phyloP scores from a whole-genome alignment of 1,139 yeast genomes.

The Hyphopichia khmerensis region DNA sequence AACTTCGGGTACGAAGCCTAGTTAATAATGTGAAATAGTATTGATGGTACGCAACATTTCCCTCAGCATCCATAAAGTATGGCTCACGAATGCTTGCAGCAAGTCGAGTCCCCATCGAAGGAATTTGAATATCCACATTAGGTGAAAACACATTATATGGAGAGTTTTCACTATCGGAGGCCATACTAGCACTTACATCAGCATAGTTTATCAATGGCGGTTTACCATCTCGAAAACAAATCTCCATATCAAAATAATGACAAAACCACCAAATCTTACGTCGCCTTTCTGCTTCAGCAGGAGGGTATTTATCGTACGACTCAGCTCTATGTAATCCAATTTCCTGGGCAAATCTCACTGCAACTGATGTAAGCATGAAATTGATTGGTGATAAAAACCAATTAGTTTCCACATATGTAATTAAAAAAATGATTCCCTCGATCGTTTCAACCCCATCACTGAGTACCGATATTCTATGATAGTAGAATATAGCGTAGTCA shows the following conservation, averaged over 20 bases:
- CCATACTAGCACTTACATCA: slow-evolving; percentile 8
- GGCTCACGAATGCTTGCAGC: no score
- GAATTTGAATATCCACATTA: neutral
- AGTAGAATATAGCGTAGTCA: slow-evolving; percentile 19
- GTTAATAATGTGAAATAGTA: slow-evolving; percentile 3
- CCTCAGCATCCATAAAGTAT: neutral
- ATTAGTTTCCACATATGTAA: slow-evolving; percentile 20
- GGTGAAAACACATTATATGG: slow-evolving; percentile 1
- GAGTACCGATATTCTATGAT: slow-evolving; percentile 19
- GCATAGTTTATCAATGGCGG: slow-evolving; percentile 18
- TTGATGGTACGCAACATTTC: neutral
- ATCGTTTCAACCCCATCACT: slow-evolving; percentile 24
- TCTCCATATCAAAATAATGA: slow-evolving; percentile 21
- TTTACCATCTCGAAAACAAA: slow-evolving; percentile 20
- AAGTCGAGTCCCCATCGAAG: neutral
- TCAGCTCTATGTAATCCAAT: slow-evolving; percentile 22
- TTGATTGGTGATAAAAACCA: slow-evolving; percentile 19
- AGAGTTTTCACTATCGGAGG: neutral
- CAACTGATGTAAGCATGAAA: slow-evolving; percentile 18
- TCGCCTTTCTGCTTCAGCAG: slow-evolving; percentile 10
- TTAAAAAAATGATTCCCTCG: slow-evolving; percentile 21
- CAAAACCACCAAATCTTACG: slow-evolving; percentile 22
- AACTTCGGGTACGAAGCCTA: slow-evolving; percentile 1
- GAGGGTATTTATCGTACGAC: slow-evolving; percentile 11
- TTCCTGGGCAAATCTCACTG: slow-evolving; percentile 23